phyloP scores from a whole-genome alignment of 1,139 yeast species.

The Zygoascus sp. region DNA sequence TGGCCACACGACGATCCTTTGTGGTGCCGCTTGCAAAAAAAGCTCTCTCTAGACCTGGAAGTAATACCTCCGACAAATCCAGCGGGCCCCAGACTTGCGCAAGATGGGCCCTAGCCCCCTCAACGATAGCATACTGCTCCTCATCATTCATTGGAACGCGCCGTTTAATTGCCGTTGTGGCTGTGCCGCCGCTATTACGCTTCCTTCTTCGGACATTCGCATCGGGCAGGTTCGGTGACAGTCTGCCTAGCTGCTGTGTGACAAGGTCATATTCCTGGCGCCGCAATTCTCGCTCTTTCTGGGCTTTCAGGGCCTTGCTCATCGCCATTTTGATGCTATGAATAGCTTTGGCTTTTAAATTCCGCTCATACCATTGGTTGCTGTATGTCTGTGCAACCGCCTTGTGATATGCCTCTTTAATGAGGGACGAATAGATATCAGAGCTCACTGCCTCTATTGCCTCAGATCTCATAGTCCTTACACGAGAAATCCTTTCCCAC shows the following conservation, averaged over 20 bases:
- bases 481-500: background rate
- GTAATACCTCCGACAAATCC: background rate
- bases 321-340: background rate
- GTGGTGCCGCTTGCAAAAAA: slow-evolving; percentile 1
- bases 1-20: slow-evolving; percentile 3
- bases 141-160: slow-evolving; percentile 1
- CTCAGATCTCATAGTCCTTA: background rate
- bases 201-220: slow-evolving; percentile 1
- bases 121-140: background rate
- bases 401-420: background rate
- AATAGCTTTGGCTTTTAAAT: background rate
- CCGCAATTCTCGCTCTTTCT: background rate
- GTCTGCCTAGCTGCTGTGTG: background rate
- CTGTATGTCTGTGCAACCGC: background rate
- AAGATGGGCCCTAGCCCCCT: slow-evolving; percentile 1
- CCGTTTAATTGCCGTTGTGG: background rate
- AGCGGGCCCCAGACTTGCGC: slow-evolving; percentile 4
- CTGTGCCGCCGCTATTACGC: background rate
- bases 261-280: background rate
- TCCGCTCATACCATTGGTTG: background rate
- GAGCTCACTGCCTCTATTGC: background rate
- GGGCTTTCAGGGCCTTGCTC: background rate
- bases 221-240: background rate
- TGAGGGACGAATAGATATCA: background rate
- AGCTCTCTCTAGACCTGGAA: background rate